A percentile compares a stretch with the other conserved stretches of the same genome.
Conservation (phyloP, 1,139 yeast species). For the Pichia sp. region DNA sequence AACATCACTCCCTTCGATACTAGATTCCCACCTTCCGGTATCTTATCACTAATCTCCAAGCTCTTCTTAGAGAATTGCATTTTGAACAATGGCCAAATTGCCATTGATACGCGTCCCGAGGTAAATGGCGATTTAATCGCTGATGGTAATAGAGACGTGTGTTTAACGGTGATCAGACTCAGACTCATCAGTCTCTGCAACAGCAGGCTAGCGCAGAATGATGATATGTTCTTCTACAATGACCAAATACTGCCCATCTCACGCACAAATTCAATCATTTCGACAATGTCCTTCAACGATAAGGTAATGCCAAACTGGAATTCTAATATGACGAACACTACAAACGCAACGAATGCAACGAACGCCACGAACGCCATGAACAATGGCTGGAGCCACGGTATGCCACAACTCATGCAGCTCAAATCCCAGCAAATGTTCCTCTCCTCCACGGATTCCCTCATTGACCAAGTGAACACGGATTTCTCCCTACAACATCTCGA, state of each 20-base stretch:
- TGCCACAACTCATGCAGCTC: conserved; percentile 25
- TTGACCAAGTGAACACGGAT: not conserved
- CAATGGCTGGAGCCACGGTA: conserved; percentile 5
- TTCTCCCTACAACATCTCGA: not conserved
- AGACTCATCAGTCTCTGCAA: conserved; percentile 29
- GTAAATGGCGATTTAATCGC: conserved; percentile 23
- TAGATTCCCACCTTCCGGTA: conserved; percentile 36
- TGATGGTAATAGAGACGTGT: conserved; percentile 20
- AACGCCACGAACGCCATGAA: conserved; percentile 2
- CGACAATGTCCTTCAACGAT: conserved; percentile 11
- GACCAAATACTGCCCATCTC: conserved; percentile 15
- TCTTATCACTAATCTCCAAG: conserved; percentile 32
- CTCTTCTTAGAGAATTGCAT: conserved; percentile 23
- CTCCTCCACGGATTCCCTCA: not conserved
- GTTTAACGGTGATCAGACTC: conserved; percentile 32
- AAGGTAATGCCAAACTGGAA: conserved; percentile 4
- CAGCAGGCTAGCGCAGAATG: conserved; percentile 11
- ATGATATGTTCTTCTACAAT: conserved; percentile 10
- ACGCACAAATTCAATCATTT: conserved; percentile 20
- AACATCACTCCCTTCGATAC: conserved; percentile 36
- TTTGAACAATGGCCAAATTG: conserved; percentile 18
- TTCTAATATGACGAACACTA: no score
- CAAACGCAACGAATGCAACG: not conserved
- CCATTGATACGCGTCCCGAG: conserved; percentile 28
- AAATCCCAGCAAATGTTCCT: not conserved